phyloP scores from a whole-genome alignment of 2,329 filamentous ascomycete genomes.

The Aspergillus sp. region DNA sequence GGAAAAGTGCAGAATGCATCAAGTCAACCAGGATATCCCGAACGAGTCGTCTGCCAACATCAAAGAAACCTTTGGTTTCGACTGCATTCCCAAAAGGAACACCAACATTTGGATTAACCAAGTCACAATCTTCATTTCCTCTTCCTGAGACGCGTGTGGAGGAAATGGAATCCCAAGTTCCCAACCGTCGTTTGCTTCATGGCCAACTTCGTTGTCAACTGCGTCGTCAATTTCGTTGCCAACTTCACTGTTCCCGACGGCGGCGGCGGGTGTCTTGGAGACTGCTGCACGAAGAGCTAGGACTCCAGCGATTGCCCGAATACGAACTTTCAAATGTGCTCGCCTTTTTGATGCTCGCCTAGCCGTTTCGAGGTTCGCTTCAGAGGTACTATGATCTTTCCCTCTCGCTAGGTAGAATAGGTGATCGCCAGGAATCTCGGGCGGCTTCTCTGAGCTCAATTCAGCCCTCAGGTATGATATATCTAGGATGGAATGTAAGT shows the following conservation, averaged over 20 bases:
- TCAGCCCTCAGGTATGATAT: background rate
- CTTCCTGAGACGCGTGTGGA: background rate
- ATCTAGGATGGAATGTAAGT: background rate
- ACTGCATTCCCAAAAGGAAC: conserved; percentile 1
- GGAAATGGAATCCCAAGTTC: conserved; percentile 4
- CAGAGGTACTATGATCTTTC: background rate
- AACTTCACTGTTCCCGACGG: background rate
- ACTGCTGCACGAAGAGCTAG: conserved; percentile 8
- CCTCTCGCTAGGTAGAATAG: conserved; percentile 4
- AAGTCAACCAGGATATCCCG: background rate
- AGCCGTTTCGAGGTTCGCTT: conserved; percentile 2
- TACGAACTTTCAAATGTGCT: conserved; percentile 4
- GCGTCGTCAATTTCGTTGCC: background rate
- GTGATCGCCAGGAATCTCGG: conserved; percentile 2
- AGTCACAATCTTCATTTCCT: conserved; percentile 1
- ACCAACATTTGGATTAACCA: conserved; percentile 1
- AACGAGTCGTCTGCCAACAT: background rate
- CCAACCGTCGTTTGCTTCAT: background rate
- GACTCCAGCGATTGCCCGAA: conserved; percentile 6
- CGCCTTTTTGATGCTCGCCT: conserved; percentile 1
- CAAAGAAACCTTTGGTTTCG: background rate
- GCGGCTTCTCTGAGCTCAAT: background rate
- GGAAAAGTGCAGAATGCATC: background rate
- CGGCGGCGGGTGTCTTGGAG: background rate
- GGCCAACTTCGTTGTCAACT: background rate